Percentiles rank a stretch among this genome's conserved stretches.
These are phyloP conservation scores for Cyphellophora europaea DNA, from an alignment of 2,329 filamentous ascomycete genomes.

Conservation along the genomic window DNA sequence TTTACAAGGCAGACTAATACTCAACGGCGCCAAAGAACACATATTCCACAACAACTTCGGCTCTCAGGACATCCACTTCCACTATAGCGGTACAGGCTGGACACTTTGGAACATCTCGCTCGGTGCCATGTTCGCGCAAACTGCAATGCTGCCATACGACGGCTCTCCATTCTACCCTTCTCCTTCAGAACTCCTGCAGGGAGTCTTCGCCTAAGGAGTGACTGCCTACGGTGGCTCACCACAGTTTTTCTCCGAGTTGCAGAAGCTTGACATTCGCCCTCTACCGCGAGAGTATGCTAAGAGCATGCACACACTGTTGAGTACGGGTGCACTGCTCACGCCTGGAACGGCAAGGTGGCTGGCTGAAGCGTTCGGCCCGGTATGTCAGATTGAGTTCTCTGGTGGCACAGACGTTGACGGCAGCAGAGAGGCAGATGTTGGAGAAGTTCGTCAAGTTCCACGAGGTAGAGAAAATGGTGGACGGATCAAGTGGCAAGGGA, in stretches of 20 bases:
- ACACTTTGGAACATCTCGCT: constrained; percentile 40
- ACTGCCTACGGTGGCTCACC: constrained; percentile 59
- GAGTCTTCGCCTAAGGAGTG: constrained; percentile 56
- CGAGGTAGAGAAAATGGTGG: constrained; percentile 5
- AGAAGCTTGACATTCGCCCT: constrained; percentile 51
- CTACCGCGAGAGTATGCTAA: constrained; percentile 44
- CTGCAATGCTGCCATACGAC: constrained; percentile 62
- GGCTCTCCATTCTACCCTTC: constrained; percentile 70
- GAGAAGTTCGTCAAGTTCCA: constrained; percentile 5
- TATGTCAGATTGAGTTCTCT: constrained; percentile 16
- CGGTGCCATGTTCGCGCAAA: constrained; percentile 49
- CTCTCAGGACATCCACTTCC: constrained; percentile 30
- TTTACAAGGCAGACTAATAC: constrained; percentile 34
- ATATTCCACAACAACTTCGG: constrained; percentile 40
- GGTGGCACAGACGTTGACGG: constrained; percentile 17
- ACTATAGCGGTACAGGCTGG: constrained; percentile 38
- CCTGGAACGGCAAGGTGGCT: constrained; percentile 4
- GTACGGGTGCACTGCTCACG: constrained; percentile 8
- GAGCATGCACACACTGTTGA: constrained; percentile 11
- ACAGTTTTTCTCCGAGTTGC: constrained; percentile 64
- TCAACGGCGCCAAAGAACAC: constrained; percentile 48
- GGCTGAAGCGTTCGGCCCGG: constrained; percentile 5
- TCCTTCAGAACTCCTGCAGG: constrained; percentile 49
- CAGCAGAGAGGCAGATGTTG: constrained; percentile 5
- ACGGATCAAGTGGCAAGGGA: not conserved